Evolutionary conservation across 2,329 filamentous ascomycete genomes (phyloP), one percentile per base, ranked within the genome.

Genomic region (Microdochium paspali): DNA sequence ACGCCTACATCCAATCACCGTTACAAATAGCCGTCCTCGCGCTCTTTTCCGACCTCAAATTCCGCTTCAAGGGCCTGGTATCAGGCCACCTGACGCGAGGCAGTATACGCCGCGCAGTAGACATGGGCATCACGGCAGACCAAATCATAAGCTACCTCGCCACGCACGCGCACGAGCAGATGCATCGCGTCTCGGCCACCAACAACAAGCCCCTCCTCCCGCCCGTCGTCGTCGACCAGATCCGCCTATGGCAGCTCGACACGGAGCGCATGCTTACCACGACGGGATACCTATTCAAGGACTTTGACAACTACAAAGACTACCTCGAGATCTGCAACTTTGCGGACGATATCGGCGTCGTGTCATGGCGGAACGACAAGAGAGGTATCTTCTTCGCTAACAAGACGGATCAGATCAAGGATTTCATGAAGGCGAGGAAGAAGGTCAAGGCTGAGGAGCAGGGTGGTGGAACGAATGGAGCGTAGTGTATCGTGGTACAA

Each of bases 201-300:
- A 58, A 77, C 51, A 77, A 77, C 58, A 74, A 74, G 51, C 86
- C 90, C 2, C 80, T 95, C 15, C 76, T 98, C 2, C 93, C 94
- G 1, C 90, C 93, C 0, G 97, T 94, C 0, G 93, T 98, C 15
- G 88, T 96, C 53, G 93, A 98, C 66, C 93, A 98, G 71, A 96
- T 98, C 58, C 79, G 90, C 2, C 79, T 98, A 20, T 98, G 93
- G 93, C 91, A 98, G 70, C 82, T 97, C 46, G 93, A 98, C 66
- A 90, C 91, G 53, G 93, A 98, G 70, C 80, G 93, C 45, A 94
- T 98, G 79, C 87, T 86, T 63, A 82, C 87, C 1, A 89, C 82
- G 4, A 71, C 77, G 1, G 93, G 93, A 0, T 97, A 89, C 63
- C 65, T 97, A 24, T 95, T 98, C 72, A 85, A 85, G 59, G 91